These are phyloP conservation scores for Limnanthes douglasii DNA, from an alignment of 345 rosid genomes.

Conservation along the genomic window DNA sequence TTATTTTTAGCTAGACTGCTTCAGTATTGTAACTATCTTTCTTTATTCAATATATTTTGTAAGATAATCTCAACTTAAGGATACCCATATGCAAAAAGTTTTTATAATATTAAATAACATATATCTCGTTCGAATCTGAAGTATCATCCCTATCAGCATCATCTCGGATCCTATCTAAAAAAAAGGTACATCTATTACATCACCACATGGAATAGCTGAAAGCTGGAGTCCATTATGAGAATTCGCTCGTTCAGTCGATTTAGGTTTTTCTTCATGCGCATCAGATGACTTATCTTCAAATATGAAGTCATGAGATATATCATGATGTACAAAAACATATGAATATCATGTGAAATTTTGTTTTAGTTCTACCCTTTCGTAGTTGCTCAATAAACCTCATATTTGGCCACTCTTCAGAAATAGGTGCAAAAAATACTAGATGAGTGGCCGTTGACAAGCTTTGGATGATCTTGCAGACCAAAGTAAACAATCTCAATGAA, in stretches of 20 bases:
- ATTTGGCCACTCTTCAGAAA: slow-evolving; percentile 34
- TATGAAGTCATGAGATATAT: slow-evolving; percentile 8
- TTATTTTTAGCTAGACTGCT: slow-evolving; percentile 27
- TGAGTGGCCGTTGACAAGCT: slow-evolving; percentile 26
- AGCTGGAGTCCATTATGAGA: slow-evolving; percentile 16
- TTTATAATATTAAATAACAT: slow-evolving; percentile 7
- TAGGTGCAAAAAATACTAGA: slow-evolving; percentile 27
- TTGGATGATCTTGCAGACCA: slow-evolving; percentile 76
- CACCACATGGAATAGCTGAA: slow-evolving; percentile 19
- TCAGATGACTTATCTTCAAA: slow-evolving; percentile 31
- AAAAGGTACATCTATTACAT: slow-evolving; percentile 22
- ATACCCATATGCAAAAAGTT: slow-evolving; percentile 1
- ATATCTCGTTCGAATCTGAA: slow-evolving; percentile 56
- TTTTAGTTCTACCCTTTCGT: slow-evolving; percentile 30
- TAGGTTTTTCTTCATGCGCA: slow-evolving; percentile 23
- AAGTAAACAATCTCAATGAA: slow-evolving; percentile 46
- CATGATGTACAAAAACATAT: slow-evolving; percentile 3
- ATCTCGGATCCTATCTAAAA: slow-evolving; percentile 29
- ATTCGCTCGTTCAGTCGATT: slow-evolving; percentile 15
- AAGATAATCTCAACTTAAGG: slow-evolving; percentile 6
- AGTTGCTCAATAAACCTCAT: slow-evolving; percentile 14
- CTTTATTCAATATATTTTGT: slow-evolving; percentile 36
- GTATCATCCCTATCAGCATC: slow-evolving; percentile 26
- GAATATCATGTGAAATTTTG: not conserved
- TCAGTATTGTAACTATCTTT: slow-evolving; percentile 26